These are phyloP conservation scores for Tephrocybe rancida DNA, from an alignment of 768 basidiomycete species.

Conservation along the genomic window DNA sequence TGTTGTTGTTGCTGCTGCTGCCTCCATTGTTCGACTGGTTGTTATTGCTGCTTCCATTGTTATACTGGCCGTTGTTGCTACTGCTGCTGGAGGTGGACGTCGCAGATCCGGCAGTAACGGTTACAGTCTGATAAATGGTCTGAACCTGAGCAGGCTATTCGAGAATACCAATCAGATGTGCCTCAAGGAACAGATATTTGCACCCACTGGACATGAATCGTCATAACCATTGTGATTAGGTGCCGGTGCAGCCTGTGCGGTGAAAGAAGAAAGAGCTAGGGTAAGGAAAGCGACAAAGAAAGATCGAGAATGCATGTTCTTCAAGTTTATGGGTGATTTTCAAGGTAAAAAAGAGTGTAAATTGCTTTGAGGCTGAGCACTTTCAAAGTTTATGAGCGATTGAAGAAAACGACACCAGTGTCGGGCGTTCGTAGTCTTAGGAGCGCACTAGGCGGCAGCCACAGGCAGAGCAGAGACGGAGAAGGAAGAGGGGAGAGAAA, in stretches of 20 bases:
- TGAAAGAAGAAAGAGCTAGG: slow-evolving; percentile 34
- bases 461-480: slow-evolving; percentile 21
- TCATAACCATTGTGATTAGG: slow-evolving; percentile 13
- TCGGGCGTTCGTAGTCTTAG: slow-evolving; percentile 46
- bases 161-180: slow-evolving; percentile 7
- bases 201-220: slow-evolving; percentile 25
- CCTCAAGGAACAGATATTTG: slow-evolving; percentile 1
- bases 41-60: slow-evolving; percentile 2
- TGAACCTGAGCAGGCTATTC: slow-evolving; percentile 18
- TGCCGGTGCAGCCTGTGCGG: slow-evolving; percentile 34
- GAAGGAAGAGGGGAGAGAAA: slow-evolving; percentile 11
- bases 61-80: slow-evolving; percentile 10
- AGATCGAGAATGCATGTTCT: slow-evolving; percentile 45
- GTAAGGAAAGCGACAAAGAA: slow-evolving; percentile 42
- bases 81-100: slow-evolving; percentile 15
- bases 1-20: neutral
- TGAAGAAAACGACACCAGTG: slow-evolving; percentile 56
- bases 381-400: slow-evolving; percentile 28
- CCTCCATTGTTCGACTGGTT: too few species aligned
- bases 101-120: slow-evolving; percentile 34
- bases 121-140: slow-evolving; percentile 34
- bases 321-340: slow-evolving; percentile 22
- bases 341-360: slow-evolving; percentile 28
- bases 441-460: slow-evolving; percentile 46
- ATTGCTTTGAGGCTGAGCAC: slow-evolving; percentile 29